phyloP scores from a whole-genome alignment of 345 rosid genomes.

The Psidium guajava region DNA sequence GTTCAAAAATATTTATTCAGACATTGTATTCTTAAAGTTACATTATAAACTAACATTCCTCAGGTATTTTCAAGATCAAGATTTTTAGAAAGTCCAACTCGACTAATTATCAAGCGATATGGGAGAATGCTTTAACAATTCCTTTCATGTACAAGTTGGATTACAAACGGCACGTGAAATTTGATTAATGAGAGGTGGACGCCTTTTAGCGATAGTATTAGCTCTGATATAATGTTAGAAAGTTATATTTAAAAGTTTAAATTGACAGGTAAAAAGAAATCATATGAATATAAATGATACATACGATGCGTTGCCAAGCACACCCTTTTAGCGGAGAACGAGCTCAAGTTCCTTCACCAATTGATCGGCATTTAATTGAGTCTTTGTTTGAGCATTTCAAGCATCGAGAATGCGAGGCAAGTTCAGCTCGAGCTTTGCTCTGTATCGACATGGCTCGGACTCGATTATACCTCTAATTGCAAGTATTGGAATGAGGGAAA shows the following conservation, averaged over 20 bases:
- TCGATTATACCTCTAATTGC: background rate
- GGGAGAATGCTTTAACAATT: too few species aligned
- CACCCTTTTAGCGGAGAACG: too few species aligned
- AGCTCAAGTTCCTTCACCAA: background rate
- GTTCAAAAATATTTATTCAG: background rate
- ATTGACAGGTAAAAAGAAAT: fast-evolving
- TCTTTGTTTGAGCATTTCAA: background rate
- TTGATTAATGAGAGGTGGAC: too few species aligned
- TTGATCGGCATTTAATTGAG: background rate
- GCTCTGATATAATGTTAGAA: too few species aligned
- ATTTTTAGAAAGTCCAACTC: background rate
- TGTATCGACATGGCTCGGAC: background rate
- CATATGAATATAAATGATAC: too few species aligned
- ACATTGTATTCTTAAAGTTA: background rate
- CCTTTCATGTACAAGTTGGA: too few species aligned
- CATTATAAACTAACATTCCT: background rate
- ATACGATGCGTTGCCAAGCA: too few species aligned
- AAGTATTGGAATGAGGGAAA: background rate
- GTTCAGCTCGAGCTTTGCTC: background rate
- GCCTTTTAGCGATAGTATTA: too few species aligned
- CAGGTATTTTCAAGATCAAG: background rate
- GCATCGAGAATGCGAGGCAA: background rate
- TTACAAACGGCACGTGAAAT: too few species aligned
- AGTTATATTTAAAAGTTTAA: too few species aligned
- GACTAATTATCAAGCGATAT: too few species aligned